Percentiles rank a stretch among this genome's conserved stretches.
These are phyloP conservation scores for Microcyclospora pomicola DNA, from an alignment of 2,329 filamentous ascomycete genomes.

Conservation along the genomic window DNA sequence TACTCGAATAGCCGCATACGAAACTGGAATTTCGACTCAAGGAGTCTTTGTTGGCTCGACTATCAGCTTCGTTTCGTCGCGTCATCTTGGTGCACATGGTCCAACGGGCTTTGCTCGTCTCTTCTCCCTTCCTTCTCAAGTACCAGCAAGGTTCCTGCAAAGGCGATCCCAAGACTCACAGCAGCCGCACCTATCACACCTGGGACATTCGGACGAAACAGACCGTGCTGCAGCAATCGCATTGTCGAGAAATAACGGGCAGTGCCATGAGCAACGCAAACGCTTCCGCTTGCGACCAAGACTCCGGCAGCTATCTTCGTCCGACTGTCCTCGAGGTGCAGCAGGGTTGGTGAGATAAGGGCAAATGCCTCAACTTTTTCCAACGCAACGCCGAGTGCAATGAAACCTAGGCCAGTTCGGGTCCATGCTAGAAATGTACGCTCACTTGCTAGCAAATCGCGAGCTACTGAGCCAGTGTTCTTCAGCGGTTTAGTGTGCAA, in stretches of 20 bases:
- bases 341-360: constrained; percentile 15
- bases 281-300: constrained; percentile 32
- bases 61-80: no score
- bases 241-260: constrained; percentile 34
- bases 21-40: no score
- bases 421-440: constrained; percentile 41
- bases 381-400: constrained; percentile 39
- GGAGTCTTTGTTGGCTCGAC: no score
- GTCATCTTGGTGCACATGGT: no score
- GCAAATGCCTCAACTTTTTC: constrained; percentile 31
- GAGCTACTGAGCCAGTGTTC: constrained; percentile 37
- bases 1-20: no score
- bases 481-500: constrained; percentile 15
- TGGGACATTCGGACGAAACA: constrained; percentile 27
- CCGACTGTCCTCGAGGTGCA: constrained; percentile 21
- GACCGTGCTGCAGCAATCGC: constrained; percentile 28
- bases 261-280: constrained; percentile 36
- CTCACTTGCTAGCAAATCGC: constrained; percentile 42
- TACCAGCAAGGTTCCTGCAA: constrained; percentile 17
- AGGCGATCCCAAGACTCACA: constrained; percentile 18
- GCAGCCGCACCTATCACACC: constrained; percentile 17
- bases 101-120: neutral
- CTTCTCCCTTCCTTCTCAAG: constrained; percentile 15
- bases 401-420: constrained; percentile 38
- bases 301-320: constrained; percentile 20